Base-by-base conservation (phyloP, 352 stramenopile genomes). In the Globisporangium okanoganense region DNA sequence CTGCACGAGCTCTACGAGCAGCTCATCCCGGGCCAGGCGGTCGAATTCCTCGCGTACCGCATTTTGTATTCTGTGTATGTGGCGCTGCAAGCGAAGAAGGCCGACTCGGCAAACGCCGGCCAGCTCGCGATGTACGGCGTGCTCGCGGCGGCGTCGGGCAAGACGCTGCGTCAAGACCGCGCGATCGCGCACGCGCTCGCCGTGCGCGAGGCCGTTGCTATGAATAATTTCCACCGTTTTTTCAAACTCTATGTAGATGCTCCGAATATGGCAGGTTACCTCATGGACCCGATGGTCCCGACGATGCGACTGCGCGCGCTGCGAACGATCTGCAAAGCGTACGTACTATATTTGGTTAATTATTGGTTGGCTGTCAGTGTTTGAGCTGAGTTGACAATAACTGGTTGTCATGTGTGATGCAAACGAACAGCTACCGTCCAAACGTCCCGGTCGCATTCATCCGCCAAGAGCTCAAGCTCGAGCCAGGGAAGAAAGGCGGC, bases 61-160 rank as follows among this genome's bases (percentile, higher is more conserved):
- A 90, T 96, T 70, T 69, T 96, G 49, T 96, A 96, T 72, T 92
- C 78, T 78, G 80, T 96, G 61, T 96, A 96, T 78, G 85, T 95
- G 36, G 86, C 78, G 63, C 73, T 95, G 52, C 85, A 96, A 83
- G 79, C 79, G 35, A 94, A 92, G 65, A 96, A 96, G 64, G 67
- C 72, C 13, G 84, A 94, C 65, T 84, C 81, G 44, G 58, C 65
- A 31, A 95, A 95, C 69, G 76, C 81, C 7, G 87, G 87, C 18
- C 84, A 92, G 53, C 73, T 96, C 52, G 87, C 79, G 47, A 95
- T 95, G 87, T 93, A 94, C 66, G 75, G 72, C 45, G 85, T 94
- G 40, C 70, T 96, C 43, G 65, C 74, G 27, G 76, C 74, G 33
- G 71, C 93, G 24, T 14, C 49, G 38, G 52, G 38, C 49, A 61